Evolutionary conservation across 2,329 filamentous ascomycete genomes (phyloP).

Genomic region (Dothideomycetes sp.): DNA sequence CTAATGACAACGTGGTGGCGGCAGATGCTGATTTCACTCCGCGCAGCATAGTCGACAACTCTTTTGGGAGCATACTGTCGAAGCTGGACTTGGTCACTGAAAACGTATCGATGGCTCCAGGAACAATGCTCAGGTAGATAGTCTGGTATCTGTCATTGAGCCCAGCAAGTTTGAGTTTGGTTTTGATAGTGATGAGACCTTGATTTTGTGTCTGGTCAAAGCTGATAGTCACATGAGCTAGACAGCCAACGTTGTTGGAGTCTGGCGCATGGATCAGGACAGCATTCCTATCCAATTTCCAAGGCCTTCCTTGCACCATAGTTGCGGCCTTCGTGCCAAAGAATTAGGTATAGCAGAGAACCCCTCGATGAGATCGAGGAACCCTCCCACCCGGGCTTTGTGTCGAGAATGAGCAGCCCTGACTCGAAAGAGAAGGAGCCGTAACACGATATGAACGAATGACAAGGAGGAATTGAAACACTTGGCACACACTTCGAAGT

Average conservation of each 20-base stretch:
- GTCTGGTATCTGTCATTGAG: neutral
- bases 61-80: conserved; percentile 1
- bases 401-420: conserved; percentile 5
- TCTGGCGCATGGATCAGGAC: conserved; percentile 1
- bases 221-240: conserved; percentile 1
- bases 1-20: neutral
- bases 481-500: neutral
- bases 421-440: neutral
- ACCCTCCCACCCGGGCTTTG: conserved; percentile 8
- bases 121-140: conserved; percentile 2
- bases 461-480: conserved; percentile 1
- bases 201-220: neutral
- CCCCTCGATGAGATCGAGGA: conserved; percentile 5
- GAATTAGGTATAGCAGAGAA: neutral
- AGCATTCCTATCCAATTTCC: conserved; percentile 1
- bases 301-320: neutral
- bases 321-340: neutral
- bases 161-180: neutral
- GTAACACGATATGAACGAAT: neutral
- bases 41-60: conserved; percentile 2
- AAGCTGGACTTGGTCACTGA: conserved; percentile 2
- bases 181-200: conserved; percentile 1
- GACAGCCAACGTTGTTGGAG: neutral
- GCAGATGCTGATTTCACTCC: conserved; percentile 2
- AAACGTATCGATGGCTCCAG: conserved; percentile 2